Base-by-base conservation (phyloP, 768 basidiomycete species). In the Hericium rajendrae region DNA sequence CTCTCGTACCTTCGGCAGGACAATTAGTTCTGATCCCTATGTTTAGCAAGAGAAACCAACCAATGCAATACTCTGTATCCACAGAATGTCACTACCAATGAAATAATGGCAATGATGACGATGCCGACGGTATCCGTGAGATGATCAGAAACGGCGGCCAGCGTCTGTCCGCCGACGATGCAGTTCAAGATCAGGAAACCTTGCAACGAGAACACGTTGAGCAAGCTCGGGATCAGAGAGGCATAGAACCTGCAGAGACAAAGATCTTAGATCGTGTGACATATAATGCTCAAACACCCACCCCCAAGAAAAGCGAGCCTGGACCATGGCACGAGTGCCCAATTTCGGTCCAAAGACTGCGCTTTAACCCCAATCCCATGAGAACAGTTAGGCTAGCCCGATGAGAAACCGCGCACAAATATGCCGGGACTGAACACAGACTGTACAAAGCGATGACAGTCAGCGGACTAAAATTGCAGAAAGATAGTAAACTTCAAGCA, bases 271-370 rank as follows among this genome's bases (percentile, higher is more conserved):
- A 12, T 37, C 22, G 26, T 16, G 20, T 22, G 6, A 1, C 15
- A 56, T 38, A 11, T 10, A 12, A 3, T 32, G 1, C 9, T 20
- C 49, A 22, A 8, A n/a, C 8, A 37, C 67, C 0, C 51, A 78
- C 75, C 79, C 80, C 70, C 78, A 79, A 0, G 76, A 77, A 62
- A 76, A 83, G 20, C 82, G 71, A 1, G 78, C 72, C 53, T 79
- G 75, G 6, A 81, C 74, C 81, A 83, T 83, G 16, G 79, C 77
- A 18, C 82, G 73, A 64, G 74, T 76, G 2, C 82, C 82, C 1
- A 79, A 65, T 57, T 78, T 78, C 2, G 82, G 81, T 0, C 82
- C 79, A 51, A 78, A 80, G 2, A 76, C 74, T 3, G 78, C 75
- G 54, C 78, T 79, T 57, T 11, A 12, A 15, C 3, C 32, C 32